These are phyloP conservation scores for Xylaria digitata DNA, from an alignment of 2,329 filamentous ascomycete species.

Conservation along the genomic window DNA sequence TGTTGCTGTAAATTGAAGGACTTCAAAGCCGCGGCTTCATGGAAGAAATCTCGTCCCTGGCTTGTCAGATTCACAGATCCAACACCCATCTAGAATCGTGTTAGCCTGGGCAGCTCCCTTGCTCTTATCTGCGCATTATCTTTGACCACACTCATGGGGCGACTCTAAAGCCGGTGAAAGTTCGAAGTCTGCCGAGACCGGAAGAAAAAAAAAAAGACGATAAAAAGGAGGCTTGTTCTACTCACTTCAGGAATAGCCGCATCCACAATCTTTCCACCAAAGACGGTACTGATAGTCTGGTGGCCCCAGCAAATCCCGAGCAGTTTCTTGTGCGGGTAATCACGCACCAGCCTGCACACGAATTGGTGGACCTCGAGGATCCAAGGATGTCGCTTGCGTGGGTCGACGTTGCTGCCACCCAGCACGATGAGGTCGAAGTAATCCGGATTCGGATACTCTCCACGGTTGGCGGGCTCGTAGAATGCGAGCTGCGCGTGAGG, in stretches of 20 bases:
- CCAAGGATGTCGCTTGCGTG: conserved; percentile 54
- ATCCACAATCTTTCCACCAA: conserved; percentile 54
- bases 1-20: conserved; percentile 53
- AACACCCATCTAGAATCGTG: conserved; percentile 50
- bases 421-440: conserved; percentile 58
- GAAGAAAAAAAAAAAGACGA: not conserved
- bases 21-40: conserved; percentile 36
- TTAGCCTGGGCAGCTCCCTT: conserved; percentile 17
- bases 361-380: conserved; percentile 56
- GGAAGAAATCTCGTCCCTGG: conserved; percentile 54
- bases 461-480: conserved; percentile 54
- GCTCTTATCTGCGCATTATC: not conserved
- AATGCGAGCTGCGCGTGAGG: conserved; percentile 49
- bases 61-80: conserved; percentile 53
- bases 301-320: conserved; percentile 62
- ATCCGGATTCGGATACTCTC: conserved; percentile 52
- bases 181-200: not conserved
- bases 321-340: conserved; percentile 49
- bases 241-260: conserved; percentile 54
- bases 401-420: conserved; percentile 57
- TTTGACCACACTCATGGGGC: not conserved
- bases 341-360: conserved; percentile 50
- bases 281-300: conserved; percentile 55
- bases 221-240: not conserved
- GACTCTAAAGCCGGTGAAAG: not conserved